Evolutionary conservation across 2,329 filamentous ascomycete species (phyloP).

Genomic region (Endothia cerciana): DNA sequence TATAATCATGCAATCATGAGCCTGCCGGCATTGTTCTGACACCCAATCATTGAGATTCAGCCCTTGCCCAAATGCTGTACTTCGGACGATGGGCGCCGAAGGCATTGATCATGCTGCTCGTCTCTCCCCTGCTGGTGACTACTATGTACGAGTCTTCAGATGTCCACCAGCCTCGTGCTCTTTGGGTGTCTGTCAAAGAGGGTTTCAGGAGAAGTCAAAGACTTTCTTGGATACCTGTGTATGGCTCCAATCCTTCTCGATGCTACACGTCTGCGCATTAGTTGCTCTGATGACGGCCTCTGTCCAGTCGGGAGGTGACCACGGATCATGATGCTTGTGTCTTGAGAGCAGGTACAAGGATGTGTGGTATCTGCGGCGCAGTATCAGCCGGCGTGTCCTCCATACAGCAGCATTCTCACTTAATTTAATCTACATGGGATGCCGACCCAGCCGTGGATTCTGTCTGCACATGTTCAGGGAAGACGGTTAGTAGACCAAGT

Average conservation of each 20-base stretch:
- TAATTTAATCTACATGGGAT: neutral
- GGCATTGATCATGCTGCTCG: neutral
- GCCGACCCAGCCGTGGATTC: neutral
- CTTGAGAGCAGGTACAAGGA: neutral
- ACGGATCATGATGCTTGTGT: neutral
- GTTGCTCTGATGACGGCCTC: neutral
- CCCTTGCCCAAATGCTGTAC: neutral
- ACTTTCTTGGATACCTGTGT: neutral
- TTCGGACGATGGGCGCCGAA: conserved; percentile 17
- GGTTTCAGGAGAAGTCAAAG: neutral
- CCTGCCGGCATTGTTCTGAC: neutral
- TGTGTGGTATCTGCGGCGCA: neutral
- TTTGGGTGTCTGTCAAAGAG: neutral
- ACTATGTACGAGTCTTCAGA: neutral
- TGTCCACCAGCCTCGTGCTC: neutral
- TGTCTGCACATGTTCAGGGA: neutral
- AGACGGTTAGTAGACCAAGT: neutral
- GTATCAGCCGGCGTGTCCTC: neutral
- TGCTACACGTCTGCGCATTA: neutral
- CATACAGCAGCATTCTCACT: neutral
- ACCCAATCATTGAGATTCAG: neutral
- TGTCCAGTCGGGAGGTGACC: no score
- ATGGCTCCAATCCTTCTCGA: neutral
- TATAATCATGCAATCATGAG: neutral
- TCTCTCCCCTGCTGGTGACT: neutral